Evolutionary conservation across 768 basidiomycete species (phyloP), one percentile per base, ranked within the genome.

Genomic region (Pleurotus platypus): DNA sequence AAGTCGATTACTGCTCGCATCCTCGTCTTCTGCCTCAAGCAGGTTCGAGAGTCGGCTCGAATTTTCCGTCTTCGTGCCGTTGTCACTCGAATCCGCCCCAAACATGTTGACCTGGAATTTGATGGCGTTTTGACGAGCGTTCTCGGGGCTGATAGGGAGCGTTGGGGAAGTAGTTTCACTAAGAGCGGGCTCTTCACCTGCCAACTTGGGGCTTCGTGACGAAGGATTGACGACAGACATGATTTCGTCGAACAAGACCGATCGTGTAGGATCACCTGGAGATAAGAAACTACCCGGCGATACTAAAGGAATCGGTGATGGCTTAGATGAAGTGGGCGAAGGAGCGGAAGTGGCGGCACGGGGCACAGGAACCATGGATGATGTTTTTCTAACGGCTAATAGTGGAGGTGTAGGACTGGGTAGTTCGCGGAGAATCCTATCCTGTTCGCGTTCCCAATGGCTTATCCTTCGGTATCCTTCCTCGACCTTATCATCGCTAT

Each of bases 161-260:
- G 58, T 69, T 5, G 71, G 71, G 6, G 69, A 70, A 8, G 50
- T 53, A 37, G 58, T 61, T 56, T 70, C 72, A 39, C 58, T 67
- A 26, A 71, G 24, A 11, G 70, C 69, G 12, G 69, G 66, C 8
- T 39, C 51, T 57, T 56, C 11, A 26, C 47, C 38, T 35, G 59
- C 35, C 30, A 16, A 3, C 37, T 40, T n/a, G 40, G 50, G 46
- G 38, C 43, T 12, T 12, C 18, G 45, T 26, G 55, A 49, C 9
- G 51, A 22, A 11, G 57, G 46, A 22, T 50, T 40, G 37, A 57
- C 56, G n/a, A 61, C 59, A n/a, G 61, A 61, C 57, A 61, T 57
- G 27, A 62, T 54, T 55, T 60, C 63, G 45, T 62, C 60, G 58
- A 56, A 64, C 50, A 63, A 46, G 15, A 62, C 63, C 8, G 65